Evolutionary conservation across 768 basidiomycete species (phyloP).

Genomic region (Wakefieldia striispora): DNA sequence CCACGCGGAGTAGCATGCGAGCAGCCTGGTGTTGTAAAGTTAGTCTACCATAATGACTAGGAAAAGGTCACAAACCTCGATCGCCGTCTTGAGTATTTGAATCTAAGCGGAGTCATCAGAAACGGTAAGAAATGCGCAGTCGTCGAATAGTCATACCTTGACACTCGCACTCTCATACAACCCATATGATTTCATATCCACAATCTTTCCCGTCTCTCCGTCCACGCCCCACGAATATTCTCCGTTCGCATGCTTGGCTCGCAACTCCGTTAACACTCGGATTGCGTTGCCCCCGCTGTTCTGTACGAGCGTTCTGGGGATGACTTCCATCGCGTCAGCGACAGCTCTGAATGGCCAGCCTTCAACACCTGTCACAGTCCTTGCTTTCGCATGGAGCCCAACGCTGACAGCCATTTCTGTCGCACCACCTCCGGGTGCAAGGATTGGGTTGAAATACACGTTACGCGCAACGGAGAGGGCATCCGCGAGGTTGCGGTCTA

Average conservation of each 20-base stretch:
- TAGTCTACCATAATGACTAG: background rate
- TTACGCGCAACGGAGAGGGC: constrained; percentile 98
- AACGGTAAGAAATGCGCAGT: background rate
- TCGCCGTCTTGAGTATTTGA: constrained; percentile 95
- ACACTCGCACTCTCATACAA: constrained; percentile 95
- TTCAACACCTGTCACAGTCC: constrained; percentile 81
- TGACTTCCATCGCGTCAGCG: constrained; percentile 95
- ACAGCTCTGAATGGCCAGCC: constrained; percentile 91
- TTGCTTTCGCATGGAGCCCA: constrained; percentile 75
- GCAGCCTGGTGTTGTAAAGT: constrained; percentile 55
- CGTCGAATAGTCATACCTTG: constrained; percentile 50
- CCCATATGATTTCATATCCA: constrained; percentile 93
- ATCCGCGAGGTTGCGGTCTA: constrained; percentile 95
- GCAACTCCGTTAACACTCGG: constrained; percentile 85
- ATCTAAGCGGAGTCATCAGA: constrained; percentile 46
- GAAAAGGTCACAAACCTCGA: constrained; percentile 57
- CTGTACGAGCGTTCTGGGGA: constrained; percentile 91
- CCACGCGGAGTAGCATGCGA: constrained; percentile 87
- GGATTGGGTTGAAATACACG: constrained; percentile 89
- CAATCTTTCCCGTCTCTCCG: constrained; percentile 93
- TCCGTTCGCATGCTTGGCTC: constrained; percentile 94
- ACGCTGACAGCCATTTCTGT: constrained; percentile 98
- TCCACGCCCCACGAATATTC: constrained; percentile 93
- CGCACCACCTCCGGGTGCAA: constrained; percentile 96
- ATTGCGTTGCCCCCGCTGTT: constrained; percentile 96